Conservation (phyloP, 129 eudicot species). For the Sambucus nigra region DNA sequence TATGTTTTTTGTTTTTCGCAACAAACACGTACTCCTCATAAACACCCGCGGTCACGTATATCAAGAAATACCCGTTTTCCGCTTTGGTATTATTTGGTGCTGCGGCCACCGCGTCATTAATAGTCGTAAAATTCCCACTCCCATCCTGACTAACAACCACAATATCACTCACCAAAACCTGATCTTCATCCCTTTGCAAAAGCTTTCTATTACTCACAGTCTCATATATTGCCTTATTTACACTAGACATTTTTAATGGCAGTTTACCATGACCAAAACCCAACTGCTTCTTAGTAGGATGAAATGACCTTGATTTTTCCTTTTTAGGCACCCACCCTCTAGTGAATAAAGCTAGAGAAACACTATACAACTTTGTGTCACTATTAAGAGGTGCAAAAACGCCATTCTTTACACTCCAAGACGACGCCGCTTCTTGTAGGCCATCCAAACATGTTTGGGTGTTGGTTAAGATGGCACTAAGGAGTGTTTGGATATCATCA, state of each 20-base stretch:
- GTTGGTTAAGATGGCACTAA: slow-evolving; percentile 46
- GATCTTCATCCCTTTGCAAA: too few relatives aligned
- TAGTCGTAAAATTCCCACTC: slow-evolving; percentile 12
- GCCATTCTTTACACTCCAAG: slow-evolving; percentile 18
- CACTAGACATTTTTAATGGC: too few relatives aligned
- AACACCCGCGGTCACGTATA: slow-evolving; percentile 1
- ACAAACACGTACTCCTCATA: slow-evolving; percentile 9
- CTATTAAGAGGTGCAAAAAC: slow-evolving; percentile 16
- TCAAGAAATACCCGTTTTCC: neutral
- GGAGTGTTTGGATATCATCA: slow-evolving; percentile 30
- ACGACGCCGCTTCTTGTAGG: slow-evolving; percentile 17
- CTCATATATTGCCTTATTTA: too few relatives aligned
- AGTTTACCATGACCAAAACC: too few relatives aligned
- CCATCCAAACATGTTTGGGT: slow-evolving; percentile 52
- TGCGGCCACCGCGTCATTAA: slow-evolving; percentile 1
- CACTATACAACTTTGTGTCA: slow-evolving; percentile 30
- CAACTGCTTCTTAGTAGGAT: too few relatives aligned
- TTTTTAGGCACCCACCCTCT: slow-evolving; percentile 29
- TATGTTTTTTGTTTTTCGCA: neutral
- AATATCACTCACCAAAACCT: slow-evolving; percentile 1
- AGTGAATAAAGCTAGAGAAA: slow-evolving; percentile 38
- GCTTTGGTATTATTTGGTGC: slow-evolving; percentile 16
- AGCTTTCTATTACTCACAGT: too few relatives aligned
- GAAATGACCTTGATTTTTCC: too few relatives aligned
- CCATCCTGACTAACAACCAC: slow-evolving; percentile 12